Conservation (phyloP, 1,284 basidiomycete species). For the Amylostereum areolatum region DNA sequence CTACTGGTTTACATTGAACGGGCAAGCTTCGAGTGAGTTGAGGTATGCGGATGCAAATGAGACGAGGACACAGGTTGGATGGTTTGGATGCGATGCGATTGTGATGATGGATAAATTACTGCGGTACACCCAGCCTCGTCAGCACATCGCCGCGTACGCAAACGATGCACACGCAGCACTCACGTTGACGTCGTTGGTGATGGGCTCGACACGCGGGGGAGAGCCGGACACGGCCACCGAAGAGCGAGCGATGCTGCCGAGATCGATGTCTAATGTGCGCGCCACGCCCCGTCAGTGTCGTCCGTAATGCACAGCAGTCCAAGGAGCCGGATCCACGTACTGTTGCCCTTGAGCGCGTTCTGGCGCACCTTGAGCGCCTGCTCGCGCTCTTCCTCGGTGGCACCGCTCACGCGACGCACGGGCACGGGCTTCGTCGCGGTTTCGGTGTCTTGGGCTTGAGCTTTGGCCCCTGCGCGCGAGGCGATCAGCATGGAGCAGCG, state of each 20-base stretch:
- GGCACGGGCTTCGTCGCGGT: conserved; percentile 11
- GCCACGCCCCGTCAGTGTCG: conserved; percentile 1
- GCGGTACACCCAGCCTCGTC: too few species aligned
- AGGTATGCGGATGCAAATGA: too few species aligned
- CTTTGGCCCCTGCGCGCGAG: conserved; percentile 4
- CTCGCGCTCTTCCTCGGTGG: conserved; percentile 63
- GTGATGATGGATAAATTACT: too few species aligned
- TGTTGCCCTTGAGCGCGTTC: conserved; percentile 53
- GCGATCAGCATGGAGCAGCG: neutral
- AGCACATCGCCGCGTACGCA: too few species aligned
- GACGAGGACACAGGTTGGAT: too few species aligned
- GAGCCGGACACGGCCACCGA: conserved; percentile 69
- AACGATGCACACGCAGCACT: too few species aligned
- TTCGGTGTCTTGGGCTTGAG: conserved; percentile 4
- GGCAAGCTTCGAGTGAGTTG: too few species aligned
- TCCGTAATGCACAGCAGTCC: neutral
- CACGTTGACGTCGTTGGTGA: conserved; percentile 34
- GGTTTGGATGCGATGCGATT: too few species aligned
- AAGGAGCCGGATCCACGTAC: conserved; percentile 9
- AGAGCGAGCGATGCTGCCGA: conserved; percentile 75
- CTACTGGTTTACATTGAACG: too few species aligned
- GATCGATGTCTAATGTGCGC: conserved; percentile 47
- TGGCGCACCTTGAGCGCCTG: conserved; percentile 60
- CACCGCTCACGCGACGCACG: conserved; percentile 28
- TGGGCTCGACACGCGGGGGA: conserved; percentile 36